Base-by-base conservation (phyloP, 257 asterid genomes). In the Gentiana macrophylla region DNA sequence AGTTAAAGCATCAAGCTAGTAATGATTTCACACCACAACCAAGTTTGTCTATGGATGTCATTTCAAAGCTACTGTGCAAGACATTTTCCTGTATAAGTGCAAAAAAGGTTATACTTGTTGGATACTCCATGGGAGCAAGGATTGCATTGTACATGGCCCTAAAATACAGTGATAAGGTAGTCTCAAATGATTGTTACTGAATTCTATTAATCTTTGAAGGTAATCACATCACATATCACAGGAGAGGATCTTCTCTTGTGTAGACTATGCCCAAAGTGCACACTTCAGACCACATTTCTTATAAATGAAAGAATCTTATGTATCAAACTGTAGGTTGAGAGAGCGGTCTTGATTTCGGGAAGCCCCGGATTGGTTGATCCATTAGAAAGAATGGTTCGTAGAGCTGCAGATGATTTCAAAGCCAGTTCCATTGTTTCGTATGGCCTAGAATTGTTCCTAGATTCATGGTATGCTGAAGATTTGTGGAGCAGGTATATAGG, bases 41-140 rank as follows among this genome's bases (percentile, higher is more conserved):
- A 24, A 70, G 70, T 56, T 67, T 87, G 59, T 79, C 97, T 3
- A 75, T 92, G 50, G 89, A 84, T 45, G 77, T 74, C 47, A 52
- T 88, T 68, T 74, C 69, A 32, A 78, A 73, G 49, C 67, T 85
- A 56, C 41, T 92, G 55, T 55, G 72, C 76, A 72, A 88, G 77
- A 77, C 83, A 66, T 52, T 85, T 65, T 72, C 76, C 47, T 59
- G 64, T 32, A 53, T 85, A 37, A 72, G 79, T 51, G 67, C 76
- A 15, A 73, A 52, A 54, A 88, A 84, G 68, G 94, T 92, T 56
- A 71, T 62, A 47, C 83, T 86, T 45, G 86, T 86, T 37, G 96
- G 97, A 12, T 92, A 88, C 80, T 92, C 98, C 4, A 80, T 92
- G 98, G 97, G 95, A 55, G 95, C 98, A 55, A 74, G 98, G 71